phyloP scores from a whole-genome alignment of 1,284 basidiomycete species.

The Dichomitus squalens region DNA sequence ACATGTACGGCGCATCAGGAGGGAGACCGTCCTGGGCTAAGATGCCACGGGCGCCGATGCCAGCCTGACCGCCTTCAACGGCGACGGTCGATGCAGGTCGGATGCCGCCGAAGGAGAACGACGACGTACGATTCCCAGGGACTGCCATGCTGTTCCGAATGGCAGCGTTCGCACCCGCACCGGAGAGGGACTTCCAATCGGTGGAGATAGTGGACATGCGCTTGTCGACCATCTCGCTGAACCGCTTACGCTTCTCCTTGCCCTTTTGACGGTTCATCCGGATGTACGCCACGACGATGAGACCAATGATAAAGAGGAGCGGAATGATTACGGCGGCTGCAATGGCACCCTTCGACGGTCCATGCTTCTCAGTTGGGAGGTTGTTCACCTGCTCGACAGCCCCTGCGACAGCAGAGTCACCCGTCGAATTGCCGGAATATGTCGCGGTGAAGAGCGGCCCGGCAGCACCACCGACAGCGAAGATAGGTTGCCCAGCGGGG shows the following conservation, averaged over 20 bases:
- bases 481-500: conserved; percentile 52
- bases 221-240: conserved; percentile 73
- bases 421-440: conserved; percentile 49
- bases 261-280: conserved; percentile 52
- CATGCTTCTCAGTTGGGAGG: conserved; percentile 35
- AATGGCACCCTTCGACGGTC: conserved; percentile 61
- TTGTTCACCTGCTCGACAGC: conserved; percentile 36
- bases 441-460: conserved; percentile 78
- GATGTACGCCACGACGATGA: conserved; percentile 54
- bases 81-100: conserved; percentile 52
- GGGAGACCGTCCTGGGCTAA: conserved; percentile 23
- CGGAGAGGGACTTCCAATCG: conserved; percentile 78
- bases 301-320: conserved; percentile 54
- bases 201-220: conserved; percentile 80
- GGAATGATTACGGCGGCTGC: conserved; percentile 83
- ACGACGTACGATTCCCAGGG: conserved; percentile 44
- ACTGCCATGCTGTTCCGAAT: conserved; percentile 72
- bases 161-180: conserved; percentile 71
- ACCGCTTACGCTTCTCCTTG: conserved; percentile 64
- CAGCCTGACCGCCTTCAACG: conserved; percentile 47
- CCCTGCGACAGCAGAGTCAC: conserved; percentile 23
- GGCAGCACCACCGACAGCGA: conserved; percentile 58
- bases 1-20: conserved; percentile 42
- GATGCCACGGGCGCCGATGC: conserved; percentile 43
- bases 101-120: conserved; percentile 59